phyloP scores from a whole-genome alignment of 1,284 basidiomycete species.

The Trichosporon sp. region DNA sequence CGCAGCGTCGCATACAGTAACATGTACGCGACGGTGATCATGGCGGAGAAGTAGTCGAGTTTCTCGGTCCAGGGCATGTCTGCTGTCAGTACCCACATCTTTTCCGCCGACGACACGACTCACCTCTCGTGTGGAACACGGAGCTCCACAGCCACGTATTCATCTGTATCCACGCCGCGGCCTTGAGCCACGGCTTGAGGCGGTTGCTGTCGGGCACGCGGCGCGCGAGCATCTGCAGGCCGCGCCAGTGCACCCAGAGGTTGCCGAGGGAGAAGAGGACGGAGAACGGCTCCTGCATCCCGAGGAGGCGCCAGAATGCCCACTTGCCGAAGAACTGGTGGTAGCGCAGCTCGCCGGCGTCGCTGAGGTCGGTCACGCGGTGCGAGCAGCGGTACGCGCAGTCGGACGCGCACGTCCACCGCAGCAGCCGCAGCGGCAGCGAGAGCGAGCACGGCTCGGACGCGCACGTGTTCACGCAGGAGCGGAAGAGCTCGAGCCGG shows the following conservation, averaged over 20 bases:
- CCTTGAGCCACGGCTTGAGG: slow-evolving; percentile 65
- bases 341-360: slow-evolving; percentile 46
- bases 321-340: slow-evolving; percentile 95
- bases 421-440: slow-evolving; percentile 54
- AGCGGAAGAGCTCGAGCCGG: slow-evolving; percentile 56
- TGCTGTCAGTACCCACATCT: slow-evolving; percentile 7
- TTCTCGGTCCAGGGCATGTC: slow-evolving; percentile 70
- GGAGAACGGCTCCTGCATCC: slow-evolving; percentile 91
- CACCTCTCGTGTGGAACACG: slow-evolving; percentile 88
- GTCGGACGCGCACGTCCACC: slow-evolving; percentile 75
- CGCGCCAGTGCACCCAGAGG: slow-evolving; percentile 64
- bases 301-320: slow-evolving; percentile 80
- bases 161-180: slow-evolving; percentile 68
- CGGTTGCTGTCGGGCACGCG: slow-evolving; percentile 62
- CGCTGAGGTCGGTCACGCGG: slow-evolving; percentile 63
- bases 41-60: slow-evolving; percentile 93
- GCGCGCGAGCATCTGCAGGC: slow-evolving; percentile 55
- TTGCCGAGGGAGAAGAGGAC: slow-evolving; percentile 86
- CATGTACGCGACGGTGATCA: slow-evolving; percentile 69
- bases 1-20: slow-evolving; percentile 71
- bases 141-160: slow-evolving; percentile 92
- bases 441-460: slow-evolving; percentile 53
- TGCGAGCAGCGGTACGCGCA: slow-evolving; percentile 91
- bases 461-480: slow-evolving; percentile 52
- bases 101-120: slow-evolving; percentile 15